Conservation (phyloP, 1,284 basidiomycete genomes). For the Hymenochaete sp. region DNA sequence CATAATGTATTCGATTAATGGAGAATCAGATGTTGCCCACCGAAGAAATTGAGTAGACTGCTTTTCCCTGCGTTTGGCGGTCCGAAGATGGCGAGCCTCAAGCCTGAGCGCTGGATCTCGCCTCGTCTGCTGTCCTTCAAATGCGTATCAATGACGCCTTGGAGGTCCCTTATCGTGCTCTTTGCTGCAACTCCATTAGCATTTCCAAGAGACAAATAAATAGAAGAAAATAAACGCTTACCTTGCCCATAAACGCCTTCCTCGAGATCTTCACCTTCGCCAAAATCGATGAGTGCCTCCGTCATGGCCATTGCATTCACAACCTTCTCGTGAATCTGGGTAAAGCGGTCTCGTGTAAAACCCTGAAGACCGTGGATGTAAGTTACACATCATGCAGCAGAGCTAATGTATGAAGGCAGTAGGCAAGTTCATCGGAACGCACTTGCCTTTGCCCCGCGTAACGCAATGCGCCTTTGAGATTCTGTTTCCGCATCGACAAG, state of each 20-base stretch:
- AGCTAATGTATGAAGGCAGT: neutral
- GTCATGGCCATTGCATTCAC: slow-evolving; percentile 66
- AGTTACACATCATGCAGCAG: neutral
- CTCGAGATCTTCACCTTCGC: slow-evolving; percentile 82
- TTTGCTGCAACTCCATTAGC: slow-evolving; percentile 2
- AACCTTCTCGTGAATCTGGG: slow-evolving; percentile 53
- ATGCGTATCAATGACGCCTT: slow-evolving; percentile 40
- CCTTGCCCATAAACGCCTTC: slow-evolving; percentile 64
- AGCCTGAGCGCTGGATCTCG: slow-evolving; percentile 76
- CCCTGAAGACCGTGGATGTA: neutral
- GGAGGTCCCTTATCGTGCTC: slow-evolving; percentile 44
- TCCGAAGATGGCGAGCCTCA: slow-evolving; percentile 79
- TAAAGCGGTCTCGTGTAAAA: slow-evolving; percentile 44
- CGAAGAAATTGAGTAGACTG: slow-evolving; percentile 28
- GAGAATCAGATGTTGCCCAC: slow-evolving; percentile 17
- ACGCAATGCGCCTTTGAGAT: slow-evolving; percentile 64
- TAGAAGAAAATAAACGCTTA: slow-evolving; percentile 22
- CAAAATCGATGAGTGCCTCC: slow-evolving; percentile 87
- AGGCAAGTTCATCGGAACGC: slow-evolving; percentile 9
- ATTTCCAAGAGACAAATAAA: neutral
- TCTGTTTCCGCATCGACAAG: slow-evolving; percentile 83
- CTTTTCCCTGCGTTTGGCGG: slow-evolving; percentile 56
- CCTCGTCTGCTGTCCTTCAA: slow-evolving; percentile 65
- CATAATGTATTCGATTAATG: neutral
- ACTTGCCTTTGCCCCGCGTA: slow-evolving; percentile 55